phyloP scores from a whole-genome alignment of 371 early-diverging fungal species.

The Saksenaea vasiformis region DNA sequence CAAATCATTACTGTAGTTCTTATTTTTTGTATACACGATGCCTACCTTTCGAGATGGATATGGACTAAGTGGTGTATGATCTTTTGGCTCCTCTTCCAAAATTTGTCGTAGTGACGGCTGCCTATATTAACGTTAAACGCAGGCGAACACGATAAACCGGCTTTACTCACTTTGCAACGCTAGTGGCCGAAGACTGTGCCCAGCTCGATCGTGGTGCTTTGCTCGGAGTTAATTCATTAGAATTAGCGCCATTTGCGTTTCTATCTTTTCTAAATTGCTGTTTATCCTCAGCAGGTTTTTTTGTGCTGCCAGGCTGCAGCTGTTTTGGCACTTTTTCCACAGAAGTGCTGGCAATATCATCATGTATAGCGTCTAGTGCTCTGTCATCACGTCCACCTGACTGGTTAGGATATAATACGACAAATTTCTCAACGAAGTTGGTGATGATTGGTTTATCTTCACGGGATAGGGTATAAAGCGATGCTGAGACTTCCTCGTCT shows the following conservation, averaged over 20 bases:
- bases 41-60: conserved; percentile 13
- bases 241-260: neutral
- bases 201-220: neutral
- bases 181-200: neutral
- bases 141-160: too few species aligned
- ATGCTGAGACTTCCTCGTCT: conserved; percentile 36
- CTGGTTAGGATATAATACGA: conserved; percentile 23
- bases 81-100: neutral
- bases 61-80: neutral
- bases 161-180: neutral
- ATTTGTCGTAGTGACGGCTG: neutral
- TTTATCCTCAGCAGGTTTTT: neutral
- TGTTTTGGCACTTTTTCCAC: neutral
- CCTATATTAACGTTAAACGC: neutral
- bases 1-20: neutral
- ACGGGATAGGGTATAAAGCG: conserved; percentile 29
- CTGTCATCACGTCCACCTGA: neutral
- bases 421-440: conserved; percentile 23
- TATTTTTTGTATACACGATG: neutral
- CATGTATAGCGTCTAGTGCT: neutral
- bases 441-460: conserved; percentile 20
- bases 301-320: neutral
- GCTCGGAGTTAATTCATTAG: neutral
- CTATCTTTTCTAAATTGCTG: neutral
- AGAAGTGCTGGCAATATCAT: neutral